A percentile compares a stretch with the other conserved stretches of the same genome.
Conservation (phyloP, 768 basidiomycete species). For the Lentinula boryana region DNA sequence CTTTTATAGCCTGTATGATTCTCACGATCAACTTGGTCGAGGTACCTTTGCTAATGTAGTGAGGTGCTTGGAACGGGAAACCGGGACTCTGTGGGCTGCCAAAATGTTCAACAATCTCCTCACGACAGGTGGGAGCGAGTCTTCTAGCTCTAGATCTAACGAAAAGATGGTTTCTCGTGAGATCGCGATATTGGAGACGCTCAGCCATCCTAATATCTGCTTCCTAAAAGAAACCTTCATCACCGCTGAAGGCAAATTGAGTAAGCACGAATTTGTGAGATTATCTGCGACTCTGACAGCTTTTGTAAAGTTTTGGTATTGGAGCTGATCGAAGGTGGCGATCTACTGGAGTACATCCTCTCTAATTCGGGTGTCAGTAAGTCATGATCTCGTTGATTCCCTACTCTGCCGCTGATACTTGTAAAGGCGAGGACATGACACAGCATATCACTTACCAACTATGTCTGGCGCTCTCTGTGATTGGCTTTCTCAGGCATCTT, state of each 20-base stretch:
- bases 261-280: conserved; percentile 27
- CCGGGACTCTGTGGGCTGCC: conserved; percentile 76
- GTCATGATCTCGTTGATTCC: conserved; percentile 14
- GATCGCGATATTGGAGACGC: conserved; percentile 69
- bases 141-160: conserved; percentile 15
- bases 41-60: conserved; percentile 91
- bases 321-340: conserved; percentile 84
- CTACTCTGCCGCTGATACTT: not conserved
- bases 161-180: conserved; percentile 52
- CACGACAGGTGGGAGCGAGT: conserved; percentile 25
- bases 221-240: conserved; percentile 72
- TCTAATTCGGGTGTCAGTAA: conserved; percentile 53
- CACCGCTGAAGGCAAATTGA: conserved; percentile 53
- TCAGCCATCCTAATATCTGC: conserved; percentile 82
- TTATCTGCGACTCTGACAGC: not conserved
- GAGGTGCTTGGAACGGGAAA: conserved; percentile 67
- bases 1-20: conserved; percentile 61
- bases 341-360: conserved; percentile 78
- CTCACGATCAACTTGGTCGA: conserved; percentile 71
- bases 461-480: conserved; percentile 70
- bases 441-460: conserved; percentile 77
- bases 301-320: conserved; percentile 63
- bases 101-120: conserved; percentile 73
- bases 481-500: conserved; percentile 13
- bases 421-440: conserved; percentile 46